Evolutionary conservation across 495 filamentous ascomycete genomes (phyloP), one percentile per base, ranked within the genome.

Genomic region (Aspergillus saccharolyticus): DNA sequence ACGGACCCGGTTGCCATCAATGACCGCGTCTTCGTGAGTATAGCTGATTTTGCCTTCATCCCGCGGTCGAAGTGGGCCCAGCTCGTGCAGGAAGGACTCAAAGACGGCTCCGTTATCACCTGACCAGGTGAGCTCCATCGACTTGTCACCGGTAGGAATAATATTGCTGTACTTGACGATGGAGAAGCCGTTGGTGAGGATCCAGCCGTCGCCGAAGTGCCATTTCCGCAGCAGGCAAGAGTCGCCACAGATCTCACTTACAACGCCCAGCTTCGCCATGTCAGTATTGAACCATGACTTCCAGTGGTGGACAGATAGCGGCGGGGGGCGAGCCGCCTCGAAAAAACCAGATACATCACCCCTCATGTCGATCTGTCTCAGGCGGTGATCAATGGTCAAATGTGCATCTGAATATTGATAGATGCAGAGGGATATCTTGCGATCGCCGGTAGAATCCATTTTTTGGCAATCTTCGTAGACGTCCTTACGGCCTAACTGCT

Each of bases 291-390:
- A 82, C 75, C 76, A 79, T 1, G 73, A 78, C 51, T 82, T 80
- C 76, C 79, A 85, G 66, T 85, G 82, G 64, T 85, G 83, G 17
- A 87, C 75, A 12, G 77, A 75, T 0, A 85, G 76, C 1, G 81
- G 77, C 0, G 61, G 59, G 33, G 74, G 72, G 14, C 74, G 67
- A 14, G 77, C 80, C 16, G 70, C 67, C 60, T 84, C 83, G 66
- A 84, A 87, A 62, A 83, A 80, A 14, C 80, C 81, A 0, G 76
- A 78, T 6, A 73, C 70, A 52, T 82, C 77, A 18, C 71, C 74
- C 61, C 73, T 69, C 56, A 79, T 65, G 63, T 84, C 81, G 24
- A 80, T 70, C 60, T 84, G 77, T 44, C 75, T 79, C 8, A 87
- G 69, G 10, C 74, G 71, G 49, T 80, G 75, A 14, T 82, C 66